Percentiles rank a stretch among this genome's conserved stretches.
phyloP scores from a whole-genome alignment of 371 early-diverging fungal species.

The Gilbertella persicaria region DNA sequence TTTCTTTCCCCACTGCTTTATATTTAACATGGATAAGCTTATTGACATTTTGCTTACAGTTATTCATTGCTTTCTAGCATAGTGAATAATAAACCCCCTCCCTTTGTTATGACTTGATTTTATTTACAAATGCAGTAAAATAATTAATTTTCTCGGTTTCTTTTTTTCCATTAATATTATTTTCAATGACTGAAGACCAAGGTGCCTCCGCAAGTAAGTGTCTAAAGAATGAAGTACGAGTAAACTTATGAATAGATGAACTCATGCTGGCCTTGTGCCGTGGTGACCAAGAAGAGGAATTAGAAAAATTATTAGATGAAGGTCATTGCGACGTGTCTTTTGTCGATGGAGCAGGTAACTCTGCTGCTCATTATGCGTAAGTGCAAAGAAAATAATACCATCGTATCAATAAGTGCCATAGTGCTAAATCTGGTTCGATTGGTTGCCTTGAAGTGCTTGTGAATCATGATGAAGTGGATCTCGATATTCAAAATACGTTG shows the following conservation, averaged over 20 bases:
- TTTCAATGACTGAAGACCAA: conserved; percentile 8
- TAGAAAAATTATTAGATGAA: conserved; percentile 37
- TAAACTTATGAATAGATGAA: conserved; percentile 38
- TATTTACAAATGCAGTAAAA: too few species aligned
- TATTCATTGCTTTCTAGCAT: too few species aligned
- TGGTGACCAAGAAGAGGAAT: conserved; percentile 55
- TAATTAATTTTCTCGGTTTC: not conserved
- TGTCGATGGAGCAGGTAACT: conserved; percentile 64
- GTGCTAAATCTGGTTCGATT: conserved; percentile 57
- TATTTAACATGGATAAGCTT: too few species aligned
- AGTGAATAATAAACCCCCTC: too few species aligned
- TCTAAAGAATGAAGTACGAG: too few species aligned
- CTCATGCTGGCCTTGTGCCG: conserved; percentile 58
- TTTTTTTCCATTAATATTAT: not conserved
- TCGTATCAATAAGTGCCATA: conserved; percentile 12
- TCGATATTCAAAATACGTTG: conserved; percentile 54
- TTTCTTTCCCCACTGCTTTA: too few species aligned
- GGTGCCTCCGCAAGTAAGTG: conserved; percentile 12
- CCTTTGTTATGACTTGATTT: too few species aligned
- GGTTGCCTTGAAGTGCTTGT: conserved; percentile 62
- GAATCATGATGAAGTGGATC: conserved; percentile 54
- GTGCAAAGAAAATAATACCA: conserved; percentile 12
- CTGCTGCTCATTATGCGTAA: conserved; percentile 72
- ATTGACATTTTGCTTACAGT: too few species aligned
- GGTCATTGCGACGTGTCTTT: conserved; percentile 53